Evolutionary conservation across 75 land plant species (phyloP).

Genomic region (Cryptomeria japonica): DNA sequence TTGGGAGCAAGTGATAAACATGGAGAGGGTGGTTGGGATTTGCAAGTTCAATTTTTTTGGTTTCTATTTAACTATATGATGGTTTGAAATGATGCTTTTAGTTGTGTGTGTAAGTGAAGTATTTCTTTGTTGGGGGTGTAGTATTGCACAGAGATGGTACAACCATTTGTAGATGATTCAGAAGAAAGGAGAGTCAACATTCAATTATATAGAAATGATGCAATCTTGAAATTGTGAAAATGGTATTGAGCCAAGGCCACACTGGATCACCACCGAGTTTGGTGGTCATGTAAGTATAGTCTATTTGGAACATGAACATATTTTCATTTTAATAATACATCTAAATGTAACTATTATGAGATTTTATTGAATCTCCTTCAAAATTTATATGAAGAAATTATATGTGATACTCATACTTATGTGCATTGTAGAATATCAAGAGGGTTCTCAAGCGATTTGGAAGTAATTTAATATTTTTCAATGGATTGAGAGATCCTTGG

Average conservation of each 20-base stretch:
- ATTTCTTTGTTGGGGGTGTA: constrained; percentile 14
- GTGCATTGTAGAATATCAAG: background rate
- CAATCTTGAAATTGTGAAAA: constrained; percentile 2
- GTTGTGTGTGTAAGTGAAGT: background rate
- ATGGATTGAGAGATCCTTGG: background rate
- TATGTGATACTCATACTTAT: background rate
- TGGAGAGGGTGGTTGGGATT: constrained; percentile 28
- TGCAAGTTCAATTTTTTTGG: constrained; percentile 18
- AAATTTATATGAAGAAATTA: too few species aligned
- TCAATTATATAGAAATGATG: background rate
- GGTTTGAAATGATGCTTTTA: background rate
- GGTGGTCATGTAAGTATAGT: constrained; percentile 42
- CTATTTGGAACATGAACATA: background rate
- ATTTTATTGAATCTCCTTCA: too few species aligned
- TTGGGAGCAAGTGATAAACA: constrained; percentile 11
- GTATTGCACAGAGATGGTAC: constrained; percentile 54
- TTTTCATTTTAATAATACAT: too few species aligned
- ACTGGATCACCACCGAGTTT: constrained; percentile 41
- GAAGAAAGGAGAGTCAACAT: constrained; percentile 24
- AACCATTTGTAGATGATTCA: constrained; percentile 38
- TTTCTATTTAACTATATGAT: background rate
- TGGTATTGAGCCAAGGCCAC: constrained; percentile 34
- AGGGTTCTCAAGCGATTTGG: background rate
- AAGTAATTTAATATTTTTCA: background rate
- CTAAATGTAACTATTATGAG: too few species aligned